Evolutionary conservation across 1,284 basidiomycete genomes (phyloP), one percentile per base, ranked within the genome.

Genomic region (Papiliotrema nemorosa): DNA sequence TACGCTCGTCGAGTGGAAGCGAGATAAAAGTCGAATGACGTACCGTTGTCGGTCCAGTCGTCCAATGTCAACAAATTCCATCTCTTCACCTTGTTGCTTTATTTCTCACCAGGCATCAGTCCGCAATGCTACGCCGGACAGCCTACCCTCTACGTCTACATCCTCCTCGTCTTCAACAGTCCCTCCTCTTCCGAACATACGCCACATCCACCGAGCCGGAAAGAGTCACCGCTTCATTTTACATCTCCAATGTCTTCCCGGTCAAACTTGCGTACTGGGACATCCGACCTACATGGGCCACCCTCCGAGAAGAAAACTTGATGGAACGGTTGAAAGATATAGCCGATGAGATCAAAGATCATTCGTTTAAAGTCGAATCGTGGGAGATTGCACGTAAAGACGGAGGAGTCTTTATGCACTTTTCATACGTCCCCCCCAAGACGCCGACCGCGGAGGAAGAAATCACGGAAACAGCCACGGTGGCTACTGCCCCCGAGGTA

Each of bases 401-500:
- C 47, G 67, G 69, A 37, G 91, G 92, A 7, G 85, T 90, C 3
- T 93, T 93, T 67, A 83, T 92, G 48, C 81, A 81, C 42, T 92
- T 92, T 71, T 77, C 78, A 20, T 93, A 87, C 64, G 73, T 73
- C 20, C 71, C 74, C 6, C 76, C 75, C 9, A 33, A 51, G 42
- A 26, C 40, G 5, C 52, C 27, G 16, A 25, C 26, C 5, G 49
- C 48, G 20, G 34, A 59, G 21, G 41, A 37, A 24, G 43, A 34
- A 16, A n/a, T n/a, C n/a, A n/a, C n/a, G n/a, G 54, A 44, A 14
- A 48, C 49, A 3, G 58, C 55, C 14, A 21, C 59, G 18, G 25
- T 38, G 0, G 52, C 60, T 7, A 56, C 52, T 7, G 49, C 64
- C 16, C 67, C 65, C 3, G 63, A 66, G 38, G 52, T 49, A 26